These are phyloP conservation scores for Tilletia caries DNA, from an alignment of 1,284 basidiomycete species.

Conservation along the genomic window DNA sequence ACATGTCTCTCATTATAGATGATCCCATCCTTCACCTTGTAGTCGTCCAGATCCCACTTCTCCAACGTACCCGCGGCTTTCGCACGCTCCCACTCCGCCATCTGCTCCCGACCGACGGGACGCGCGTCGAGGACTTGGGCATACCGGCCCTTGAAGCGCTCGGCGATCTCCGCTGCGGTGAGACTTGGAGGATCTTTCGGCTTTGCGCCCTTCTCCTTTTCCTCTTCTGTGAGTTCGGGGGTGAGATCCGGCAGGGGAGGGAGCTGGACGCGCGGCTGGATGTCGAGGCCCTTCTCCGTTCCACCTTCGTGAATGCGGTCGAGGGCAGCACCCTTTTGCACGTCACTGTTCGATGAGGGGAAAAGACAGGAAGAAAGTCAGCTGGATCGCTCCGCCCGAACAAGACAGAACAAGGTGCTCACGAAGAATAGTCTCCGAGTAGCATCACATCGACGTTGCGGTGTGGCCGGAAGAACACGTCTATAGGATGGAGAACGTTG, in stretches of 20 bases:
- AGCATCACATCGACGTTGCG: constrained; percentile 17
- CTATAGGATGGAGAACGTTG: background rate
- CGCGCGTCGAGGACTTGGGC: constrained; percentile 17
- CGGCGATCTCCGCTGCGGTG: constrained; percentile 19
- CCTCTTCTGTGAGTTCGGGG: background rate
- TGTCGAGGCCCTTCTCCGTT: constrained; percentile 16
- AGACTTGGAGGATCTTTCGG: constrained; percentile 14
- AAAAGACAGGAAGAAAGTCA: background rate
- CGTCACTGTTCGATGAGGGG: constrained; percentile 13
- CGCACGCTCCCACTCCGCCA: constrained; percentile 8
- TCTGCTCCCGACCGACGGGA: constrained; percentile 6
- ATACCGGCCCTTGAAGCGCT: constrained; percentile 26
- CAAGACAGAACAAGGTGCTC: background rate
- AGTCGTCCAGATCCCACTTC: constrained; percentile 2
- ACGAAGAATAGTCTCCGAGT: constrained; percentile 16
- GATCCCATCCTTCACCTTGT: constrained; percentile 11
- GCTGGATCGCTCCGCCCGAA: too few relatives aligned
- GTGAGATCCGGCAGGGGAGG: background rate
- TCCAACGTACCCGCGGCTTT: background rate
- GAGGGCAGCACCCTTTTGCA: constrained; percentile 14
- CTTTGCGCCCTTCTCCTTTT: constrained; percentile 13
- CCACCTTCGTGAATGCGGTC: constrained; percentile 14
- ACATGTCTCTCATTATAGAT: constrained; percentile 17
- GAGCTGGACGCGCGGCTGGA: constrained; percentile 11
- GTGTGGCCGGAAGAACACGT: constrained; percentile 17